phyloP scores from a whole-genome alignment of 1,139 yeast genomes.

The Yamadazyma jaroonii region DNA sequence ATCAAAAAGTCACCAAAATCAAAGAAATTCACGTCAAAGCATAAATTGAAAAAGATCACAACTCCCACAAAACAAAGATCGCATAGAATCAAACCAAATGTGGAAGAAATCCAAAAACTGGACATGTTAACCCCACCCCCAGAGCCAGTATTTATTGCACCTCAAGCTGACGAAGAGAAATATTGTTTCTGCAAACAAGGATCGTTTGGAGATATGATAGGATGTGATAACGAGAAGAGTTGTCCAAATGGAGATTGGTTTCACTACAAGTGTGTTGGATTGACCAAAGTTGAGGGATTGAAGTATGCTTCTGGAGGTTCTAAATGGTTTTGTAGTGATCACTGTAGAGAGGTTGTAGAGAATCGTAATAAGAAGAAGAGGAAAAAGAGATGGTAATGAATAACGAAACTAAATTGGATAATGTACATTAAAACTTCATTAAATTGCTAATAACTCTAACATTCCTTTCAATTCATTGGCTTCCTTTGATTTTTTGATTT shows the following conservation, averaged over 20 bases:
- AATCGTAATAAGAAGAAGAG: constrained; percentile 15
- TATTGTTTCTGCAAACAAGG: constrained; percentile 47
- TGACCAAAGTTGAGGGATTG: constrained; percentile 38
- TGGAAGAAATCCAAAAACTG: background rate
- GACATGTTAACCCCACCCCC: background rate
- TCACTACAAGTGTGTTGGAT: constrained; percentile 48
- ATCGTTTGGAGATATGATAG: constrained; percentile 48
- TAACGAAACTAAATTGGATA: constrained; percentile 2
- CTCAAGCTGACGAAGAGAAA: constrained; percentile 15
- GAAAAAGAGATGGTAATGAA: constrained; percentile 12
- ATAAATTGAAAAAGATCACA: background rate
- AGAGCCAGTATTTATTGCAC: background rate
- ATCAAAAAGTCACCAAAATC: background rate
- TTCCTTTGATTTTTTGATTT: constrained; percentile 77
- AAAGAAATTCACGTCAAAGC: background rate
- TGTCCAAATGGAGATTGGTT: constrained; percentile 53
- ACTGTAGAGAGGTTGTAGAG: constrained; percentile 23
- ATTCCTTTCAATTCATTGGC: constrained; percentile 91
- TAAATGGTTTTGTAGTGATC: constrained; percentile 43
- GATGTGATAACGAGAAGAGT: constrained; percentile 39
- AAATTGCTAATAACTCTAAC: constrained; percentile 71
- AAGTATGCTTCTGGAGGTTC: constrained; percentile 35
- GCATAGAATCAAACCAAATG: background rate
- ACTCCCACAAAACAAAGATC: background rate
- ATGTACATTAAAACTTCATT: constrained; percentile 20